phyloP scores from a whole-genome alignment of 2,329 filamentous ascomycete species.

The Berkeleyomyces basicola region DNA sequence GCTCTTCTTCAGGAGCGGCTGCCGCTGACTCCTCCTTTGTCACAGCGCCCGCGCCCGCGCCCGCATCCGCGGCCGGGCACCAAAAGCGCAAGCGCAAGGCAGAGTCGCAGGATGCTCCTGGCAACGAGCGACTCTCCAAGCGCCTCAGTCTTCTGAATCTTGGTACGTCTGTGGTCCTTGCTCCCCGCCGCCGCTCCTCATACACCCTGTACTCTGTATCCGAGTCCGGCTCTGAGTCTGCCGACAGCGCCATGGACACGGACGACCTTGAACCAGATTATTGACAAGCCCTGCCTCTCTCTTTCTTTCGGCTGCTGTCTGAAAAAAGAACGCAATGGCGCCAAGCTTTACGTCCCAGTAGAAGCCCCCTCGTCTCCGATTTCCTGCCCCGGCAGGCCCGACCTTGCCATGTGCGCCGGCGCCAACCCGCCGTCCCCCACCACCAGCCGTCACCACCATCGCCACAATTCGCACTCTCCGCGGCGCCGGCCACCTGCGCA shows the following conservation, averaged over 20 bases:
- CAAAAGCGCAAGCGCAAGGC: slow-evolving; percentile 39
- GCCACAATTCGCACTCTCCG: neutral
- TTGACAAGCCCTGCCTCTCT: slow-evolving; percentile 7
- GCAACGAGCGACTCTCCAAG: slow-evolving; percentile 66
- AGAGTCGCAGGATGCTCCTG: slow-evolving; percentile 27
- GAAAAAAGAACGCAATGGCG: slow-evolving; percentile 40
- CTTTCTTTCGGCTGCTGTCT: neutral
- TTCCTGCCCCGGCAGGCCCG: slow-evolving; percentile 11
- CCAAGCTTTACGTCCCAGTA: slow-evolving; percentile 50
- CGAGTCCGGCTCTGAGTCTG: slow-evolving; percentile 6
- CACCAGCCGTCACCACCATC: slow-evolving; percentile 17
- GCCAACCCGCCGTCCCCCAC: slow-evolving; percentile 6
- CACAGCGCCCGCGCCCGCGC: slow-evolving; percentile 15
- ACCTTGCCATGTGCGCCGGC: neutral
- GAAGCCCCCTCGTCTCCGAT: slow-evolving; percentile 25
- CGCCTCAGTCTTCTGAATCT: slow-evolving; percentile 67
- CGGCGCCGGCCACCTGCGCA: neutral
- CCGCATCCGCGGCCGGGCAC: neutral
- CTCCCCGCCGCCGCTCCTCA: slow-evolving; percentile 9
- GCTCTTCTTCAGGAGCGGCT: neutral
- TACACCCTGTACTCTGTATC: slow-evolving; percentile 8
- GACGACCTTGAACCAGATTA: slow-evolving; percentile 16
- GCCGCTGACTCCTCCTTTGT: slow-evolving; percentile 8
- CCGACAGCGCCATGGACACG: slow-evolving; percentile 11
- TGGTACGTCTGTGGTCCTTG: slow-evolving; percentile 34